Evolutionary conservation across 257 asterid genomes (phyloP), one percentile per base, ranked within the genome.

Genomic region (Lycium barbarum): DNA sequence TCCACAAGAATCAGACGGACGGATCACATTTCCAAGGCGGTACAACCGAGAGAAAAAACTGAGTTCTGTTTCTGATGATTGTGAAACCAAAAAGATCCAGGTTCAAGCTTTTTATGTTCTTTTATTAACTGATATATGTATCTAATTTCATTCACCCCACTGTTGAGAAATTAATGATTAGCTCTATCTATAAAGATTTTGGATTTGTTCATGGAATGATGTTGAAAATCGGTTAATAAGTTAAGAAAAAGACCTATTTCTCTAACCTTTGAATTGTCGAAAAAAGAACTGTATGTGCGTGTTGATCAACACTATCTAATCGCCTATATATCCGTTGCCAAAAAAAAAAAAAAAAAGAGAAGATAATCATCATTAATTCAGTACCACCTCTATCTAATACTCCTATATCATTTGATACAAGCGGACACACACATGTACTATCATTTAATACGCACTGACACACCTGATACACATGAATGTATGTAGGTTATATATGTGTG

Each of bases 81-180:
- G 90, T 84, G 89, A 53, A 35, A 86, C 87, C 45, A 81, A 86
- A 51, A 85, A 86, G 92, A 93, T 36, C 6, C 83, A 86, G 87
- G 90, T 88, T 17, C 8, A 11, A 17, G 76, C 0, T 68, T 68
- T 68, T 68, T 15, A 26, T 36, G 3, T 68, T 38, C 51, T 68
- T 68, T 68, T 38, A 68, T 15, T 36, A 65, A 65, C 33, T 70
- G 78, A 70, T 70, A 15, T 70, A 70, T 70, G 33, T 17, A 70
- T 70, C 78, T 1, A 0, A 38, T 38, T 70, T 2, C 22, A 68
- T 14, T 68, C 76, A 68, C 74, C 47, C 11, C 0, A 0, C 6
- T 0, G 17, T 67, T 67, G 22, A 26, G 2, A 2, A 47, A 0
- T 35, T 40, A 67, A 14, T 0, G 33, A 70, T 1, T 7, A 22